A percentile compares a stretch with the other conserved stretches of the same genome.
Conservation (phyloP, 2,329 filamentous ascomycete genomes). For the Periconia sp. region DNA sequence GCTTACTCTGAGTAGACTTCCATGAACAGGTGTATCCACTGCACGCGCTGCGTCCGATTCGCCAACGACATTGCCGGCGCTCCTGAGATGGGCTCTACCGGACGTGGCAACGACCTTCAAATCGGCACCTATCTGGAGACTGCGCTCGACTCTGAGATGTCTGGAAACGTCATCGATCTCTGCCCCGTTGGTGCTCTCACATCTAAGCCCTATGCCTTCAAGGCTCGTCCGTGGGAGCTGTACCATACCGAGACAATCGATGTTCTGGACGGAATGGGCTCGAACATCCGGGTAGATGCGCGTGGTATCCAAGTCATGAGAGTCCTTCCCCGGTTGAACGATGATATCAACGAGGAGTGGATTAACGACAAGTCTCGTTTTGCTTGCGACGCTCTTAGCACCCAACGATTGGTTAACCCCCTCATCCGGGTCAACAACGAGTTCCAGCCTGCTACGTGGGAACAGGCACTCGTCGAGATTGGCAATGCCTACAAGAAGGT, state of each 20-base stretch:
- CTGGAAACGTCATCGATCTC: constrained; percentile 96
- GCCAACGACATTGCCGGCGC: constrained; percentile 97
- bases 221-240: constrained; percentile 94
- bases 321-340: constrained; percentile 88
- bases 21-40: constrained; percentile 99
- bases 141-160: constrained; percentile 92
- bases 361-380: constrained; percentile 99
- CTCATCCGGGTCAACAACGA: constrained; percentile 86
- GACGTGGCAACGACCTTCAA: constrained; percentile 95
- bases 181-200: constrained; percentile 97
- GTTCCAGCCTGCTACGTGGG: constrained; percentile 93
- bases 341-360: constrained; percentile 99
- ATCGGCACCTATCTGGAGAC: constrained; percentile 98
- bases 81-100: constrained; percentile 90
- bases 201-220: constrained; percentile 97
- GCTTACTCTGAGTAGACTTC: constrained; percentile 68
- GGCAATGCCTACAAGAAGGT: constrained; percentile 78
- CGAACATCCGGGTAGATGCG: constrained; percentile 92
- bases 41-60: constrained; percentile 96
- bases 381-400: constrained; percentile 94
- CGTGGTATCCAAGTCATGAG: constrained; percentile 97
- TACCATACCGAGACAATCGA: constrained; percentile 96
- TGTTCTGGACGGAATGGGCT: constrained; percentile 89
- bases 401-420: constrained; percentile 91
- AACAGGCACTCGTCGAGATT: constrained; percentile 91